Evolutionary conservation across 1,139 yeast species (phyloP), one percentile per base, ranked within the genome.

Genomic region (Magnusiomyces ingens): DNA sequence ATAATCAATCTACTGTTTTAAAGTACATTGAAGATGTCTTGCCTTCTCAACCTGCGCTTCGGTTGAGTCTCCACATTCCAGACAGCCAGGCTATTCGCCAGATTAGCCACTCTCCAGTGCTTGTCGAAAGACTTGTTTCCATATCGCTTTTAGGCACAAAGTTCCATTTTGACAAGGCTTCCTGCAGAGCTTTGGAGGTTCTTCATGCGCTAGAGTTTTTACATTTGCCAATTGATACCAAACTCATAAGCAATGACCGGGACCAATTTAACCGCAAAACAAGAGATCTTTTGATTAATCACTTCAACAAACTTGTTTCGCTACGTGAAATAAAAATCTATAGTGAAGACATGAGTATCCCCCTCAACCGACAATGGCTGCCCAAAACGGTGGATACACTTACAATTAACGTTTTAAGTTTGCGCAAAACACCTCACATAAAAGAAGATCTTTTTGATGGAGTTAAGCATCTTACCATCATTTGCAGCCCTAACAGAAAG

Each of bases 401-500:
- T 41, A 41, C 45, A 12, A 12, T 41, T 6, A 41, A 41, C 12
- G 45, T 41, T 4, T 19, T 41, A 15, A 19, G 45, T 15, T 19
- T 41, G n/a, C 45, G 45, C 45, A 41, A 41, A 41, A 41, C 45
- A n/a, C 45, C 45, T 11, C 19, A 41, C 19, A 18, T 41, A 4
- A 41, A 41, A 17, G 45, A 41, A 41, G 45, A 41, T 18, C 19
- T 41, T 11, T 41, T 41, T 41, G 45, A 15, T 18, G 26, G 45
- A 6, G 45, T 41, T 15, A 17, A 12, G 5, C 13, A 41, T 17
- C 26, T 41, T 3, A 41, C 45, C 18, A 18, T 41, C 19, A 41
- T 41, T 41, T 41, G 45, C 45, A 41, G 45, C 19, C 45, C 45
- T 4, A 41, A 41, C n/a, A 15, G 45, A 18, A 41, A 41, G 45